Conservation (phyloP, 306 rosid species). For the Prunus fruticosa region DNA sequence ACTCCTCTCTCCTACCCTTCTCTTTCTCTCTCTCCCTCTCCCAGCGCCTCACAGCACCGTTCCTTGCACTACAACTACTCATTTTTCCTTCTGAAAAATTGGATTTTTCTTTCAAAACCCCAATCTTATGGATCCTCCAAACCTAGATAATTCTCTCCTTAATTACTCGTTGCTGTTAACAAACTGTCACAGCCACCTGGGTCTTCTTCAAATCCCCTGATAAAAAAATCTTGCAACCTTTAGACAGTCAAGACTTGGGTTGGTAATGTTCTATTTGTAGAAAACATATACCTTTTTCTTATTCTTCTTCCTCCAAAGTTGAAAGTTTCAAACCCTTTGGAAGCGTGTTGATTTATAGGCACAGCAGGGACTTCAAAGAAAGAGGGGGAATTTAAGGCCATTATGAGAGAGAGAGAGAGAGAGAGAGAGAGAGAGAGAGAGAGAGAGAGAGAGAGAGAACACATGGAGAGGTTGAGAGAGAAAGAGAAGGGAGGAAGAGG, state of each 20-base stretch:
- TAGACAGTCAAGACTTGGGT: background rate
- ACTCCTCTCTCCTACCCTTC: no score
- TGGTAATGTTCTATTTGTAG: background rate
- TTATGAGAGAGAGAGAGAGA: constrained; percentile 14
- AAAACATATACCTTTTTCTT: background rate
- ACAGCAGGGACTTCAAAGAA: background rate
- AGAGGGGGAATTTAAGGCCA: constrained; percentile 2
- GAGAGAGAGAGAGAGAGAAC: constrained; percentile 2
- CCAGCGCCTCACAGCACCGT: constrained; percentile 62
- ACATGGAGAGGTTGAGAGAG: no score
- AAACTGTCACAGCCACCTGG: constrained; percentile 6
- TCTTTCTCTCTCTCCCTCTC: no score
- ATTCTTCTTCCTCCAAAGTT: background rate
- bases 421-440: background rate
- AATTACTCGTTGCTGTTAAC: background rate
- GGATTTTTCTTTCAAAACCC: background rate
- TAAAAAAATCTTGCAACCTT: background rate
- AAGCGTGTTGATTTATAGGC: background rate
- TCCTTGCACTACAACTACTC: constrained; percentile 71
- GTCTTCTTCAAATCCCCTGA: constrained; percentile 11
- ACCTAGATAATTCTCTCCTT: no score
- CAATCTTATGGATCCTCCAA: background rate
- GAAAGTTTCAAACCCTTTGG: constrained; percentile 1
- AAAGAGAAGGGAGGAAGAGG: no score
- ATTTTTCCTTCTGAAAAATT: constrained; percentile 7